Conservation (phyloP, 345 rosid genomes). For the Sonneratia alba region DNA sequence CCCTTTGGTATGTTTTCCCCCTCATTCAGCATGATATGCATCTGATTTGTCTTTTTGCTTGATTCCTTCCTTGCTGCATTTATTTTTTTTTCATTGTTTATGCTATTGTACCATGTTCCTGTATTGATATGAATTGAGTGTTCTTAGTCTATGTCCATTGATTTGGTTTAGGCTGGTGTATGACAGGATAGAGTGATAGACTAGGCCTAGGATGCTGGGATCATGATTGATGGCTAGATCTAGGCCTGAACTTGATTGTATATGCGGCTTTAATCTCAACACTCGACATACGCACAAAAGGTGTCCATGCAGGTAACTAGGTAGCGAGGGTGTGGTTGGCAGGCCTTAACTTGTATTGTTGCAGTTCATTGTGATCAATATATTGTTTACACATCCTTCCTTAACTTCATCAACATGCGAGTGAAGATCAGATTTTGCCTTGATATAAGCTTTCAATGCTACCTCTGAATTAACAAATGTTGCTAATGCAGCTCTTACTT, state of each 20-base stretch:
- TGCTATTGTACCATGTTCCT: too few relatives aligned
- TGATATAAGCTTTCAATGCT: not conserved
- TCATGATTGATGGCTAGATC: not conserved
- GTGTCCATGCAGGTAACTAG: not conserved
- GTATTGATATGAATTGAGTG: too few relatives aligned
- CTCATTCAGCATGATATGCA: too few relatives aligned
- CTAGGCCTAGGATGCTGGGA: not conserved
- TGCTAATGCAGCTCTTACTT: constrained; percentile 6
- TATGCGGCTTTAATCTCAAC: not conserved
- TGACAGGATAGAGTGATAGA: not conserved
- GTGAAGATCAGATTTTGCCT: not conserved
- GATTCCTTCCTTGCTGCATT: too few relatives aligned
- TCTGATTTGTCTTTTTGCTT: too few relatives aligned
- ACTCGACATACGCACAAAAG: not conserved
- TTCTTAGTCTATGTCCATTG: too few relatives aligned
- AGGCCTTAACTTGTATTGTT: not conserved
- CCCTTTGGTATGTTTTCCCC: too few relatives aligned
- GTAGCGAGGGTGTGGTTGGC: not conserved
- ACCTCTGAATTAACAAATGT: not conserved
- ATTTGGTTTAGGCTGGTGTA: too few relatives aligned
- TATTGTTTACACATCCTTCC: not conserved
- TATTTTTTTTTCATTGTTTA: too few relatives aligned
- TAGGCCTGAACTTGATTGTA: not conserved
- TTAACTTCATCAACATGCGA: not conserved
- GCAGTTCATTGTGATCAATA: not conserved